These are phyloP conservation scores for Venturia aucupariae DNA, from an alignment of 2,329 filamentous ascomycete species.

Conservation along the genomic window DNA sequence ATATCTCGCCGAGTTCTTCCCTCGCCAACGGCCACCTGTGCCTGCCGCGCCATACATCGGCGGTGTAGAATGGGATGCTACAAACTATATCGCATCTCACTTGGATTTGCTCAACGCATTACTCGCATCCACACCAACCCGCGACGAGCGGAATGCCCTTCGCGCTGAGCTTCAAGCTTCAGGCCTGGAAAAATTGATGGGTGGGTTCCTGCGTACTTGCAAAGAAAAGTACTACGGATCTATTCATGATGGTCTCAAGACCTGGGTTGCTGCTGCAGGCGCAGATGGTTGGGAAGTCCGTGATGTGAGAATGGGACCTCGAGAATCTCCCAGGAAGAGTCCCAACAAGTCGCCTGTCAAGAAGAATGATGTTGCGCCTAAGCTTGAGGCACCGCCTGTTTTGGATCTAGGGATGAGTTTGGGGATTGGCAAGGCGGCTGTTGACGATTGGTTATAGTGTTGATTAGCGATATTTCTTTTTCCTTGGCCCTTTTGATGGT, in stretches of 20 bases:
- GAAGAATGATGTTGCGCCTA: conserved; percentile 27
- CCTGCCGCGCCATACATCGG: conserved; percentile 93
- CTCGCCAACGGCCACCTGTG: conserved; percentile 76
- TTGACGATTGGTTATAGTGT: conserved; percentile 9
- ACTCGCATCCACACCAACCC: conserved; percentile 66
- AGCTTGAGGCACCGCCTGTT: conserved; percentile 26
- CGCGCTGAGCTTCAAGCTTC: conserved; percentile 71
- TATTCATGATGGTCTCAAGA: conserved; percentile 79
- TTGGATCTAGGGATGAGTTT: conserved; percentile 11
- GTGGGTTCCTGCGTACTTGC: conserved; percentile 73
- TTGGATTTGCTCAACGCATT: conserved; percentile 89
- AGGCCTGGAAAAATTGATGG: conserved; percentile 87
- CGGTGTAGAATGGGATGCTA: conserved; percentile 97
- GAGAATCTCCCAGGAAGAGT: conserved; percentile 27
- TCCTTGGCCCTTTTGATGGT: not conserved
- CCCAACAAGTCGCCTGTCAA: conserved; percentile 29
- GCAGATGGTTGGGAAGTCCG: conserved; percentile 84
- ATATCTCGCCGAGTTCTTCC: conserved; percentile 63
- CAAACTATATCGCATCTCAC: conserved; percentile 88
- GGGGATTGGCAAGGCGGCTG: conserved; percentile 7
- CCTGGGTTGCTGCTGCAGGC: conserved; percentile 78
- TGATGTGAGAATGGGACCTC: conserved; percentile 69
- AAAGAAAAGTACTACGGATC: conserved; percentile 96
- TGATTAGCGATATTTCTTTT: not conserved
- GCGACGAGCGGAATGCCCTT: conserved; percentile 62